Conservation (phyloP, 1,284 basidiomycete genomes). For the Microbotryum scabiosae region DNA sequence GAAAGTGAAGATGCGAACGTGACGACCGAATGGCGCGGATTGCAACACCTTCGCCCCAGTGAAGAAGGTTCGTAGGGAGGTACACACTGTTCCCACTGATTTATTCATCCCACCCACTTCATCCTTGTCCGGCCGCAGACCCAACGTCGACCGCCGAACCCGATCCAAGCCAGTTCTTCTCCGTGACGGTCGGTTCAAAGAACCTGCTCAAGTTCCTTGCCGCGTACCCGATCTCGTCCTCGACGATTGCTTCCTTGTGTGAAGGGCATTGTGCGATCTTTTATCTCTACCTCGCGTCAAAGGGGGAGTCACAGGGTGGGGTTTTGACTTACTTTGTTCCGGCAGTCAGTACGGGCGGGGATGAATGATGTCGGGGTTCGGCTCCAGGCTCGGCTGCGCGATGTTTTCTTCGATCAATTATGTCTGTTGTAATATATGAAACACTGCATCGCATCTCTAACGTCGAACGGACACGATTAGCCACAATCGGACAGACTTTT, state of each 20-base stretch:
- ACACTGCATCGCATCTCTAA: too few relatives aligned
- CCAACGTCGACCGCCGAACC: constrained; percentile 8
- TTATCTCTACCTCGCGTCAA: constrained; percentile 36
- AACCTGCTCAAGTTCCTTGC: constrained; percentile 37
- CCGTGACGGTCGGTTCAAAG: constrained; percentile 36
- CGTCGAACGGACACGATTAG: too few relatives aligned
- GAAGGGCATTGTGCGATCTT: constrained; percentile 38
- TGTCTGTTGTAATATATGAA: too few relatives aligned
- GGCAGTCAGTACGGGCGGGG: constrained; percentile 14
- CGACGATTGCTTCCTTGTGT: constrained; percentile 38
- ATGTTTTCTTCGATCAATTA: too few relatives aligned
- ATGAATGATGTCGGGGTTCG: constrained; percentile 4
- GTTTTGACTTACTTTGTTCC: constrained; percentile 30
- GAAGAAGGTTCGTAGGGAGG: constrained; percentile 8
- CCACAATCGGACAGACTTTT: too few relatives aligned
- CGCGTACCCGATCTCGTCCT: constrained; percentile 35
- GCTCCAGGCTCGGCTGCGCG: background rate
- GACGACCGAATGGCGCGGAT: constrained; percentile 37
- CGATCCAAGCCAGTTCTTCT: constrained; percentile 22
- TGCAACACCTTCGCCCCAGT: constrained; percentile 32
- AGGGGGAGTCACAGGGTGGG: constrained; percentile 31
- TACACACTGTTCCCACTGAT: background rate
- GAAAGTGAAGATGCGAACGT: constrained; percentile 32
- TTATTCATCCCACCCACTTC: background rate
- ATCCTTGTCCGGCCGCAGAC: background rate